Evolutionary conservation across 2,329 filamentous ascomycete species (phyloP), one percentile per base, ranked within the genome.

Genomic region (Sphaerulina vaccinii): DNA sequence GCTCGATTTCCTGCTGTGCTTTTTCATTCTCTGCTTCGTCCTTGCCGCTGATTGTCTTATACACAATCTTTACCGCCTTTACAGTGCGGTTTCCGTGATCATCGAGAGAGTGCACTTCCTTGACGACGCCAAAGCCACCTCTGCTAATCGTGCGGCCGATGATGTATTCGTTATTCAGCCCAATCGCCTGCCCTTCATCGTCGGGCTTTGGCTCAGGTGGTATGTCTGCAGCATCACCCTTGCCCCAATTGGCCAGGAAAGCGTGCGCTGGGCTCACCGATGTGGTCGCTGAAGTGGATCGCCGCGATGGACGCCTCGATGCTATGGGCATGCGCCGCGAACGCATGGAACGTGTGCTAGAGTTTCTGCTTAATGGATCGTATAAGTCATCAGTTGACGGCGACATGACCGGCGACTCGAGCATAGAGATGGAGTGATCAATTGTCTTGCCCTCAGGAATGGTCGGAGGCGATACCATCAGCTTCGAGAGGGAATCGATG

Each of bases 61-160:
- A 81, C 15, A 87, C 82, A 58, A 87, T 84, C 65, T 87, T 87
- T 56, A 87, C 84, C 2, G 84, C 84, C 47, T 78, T 77, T n/a
- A 79, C 75, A 36, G 77, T 72, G 33, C 78, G 77, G 43, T 75
- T 70, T 24, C 77, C 78, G 16, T 60, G 52, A 29, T 58, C 55
- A 44, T 81, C 77, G 39, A 86, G 78, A 49, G 82, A 85, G 54
- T 77, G 82, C 6, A 84, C 83, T 68, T 87, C 83, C 62, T 84
- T 85, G 27, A 87, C 81, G 1, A 80, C 75, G 57, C 82, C 85
- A 66, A 86, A 86, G 3, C 84, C 84, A 21, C 84, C 84, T 56
- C 75, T 80, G 2, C 82, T 84, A 53, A 87, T 82, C 54, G 82
- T 79, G 58, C 83, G 82, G 41, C 84, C 84, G 45, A 87, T 79